A percentile compares a stretch with the other conserved stretches of the same genome.
Conservation (phyloP, 768 basidiomycete genomes). For the Serendipita sp. region DNA sequence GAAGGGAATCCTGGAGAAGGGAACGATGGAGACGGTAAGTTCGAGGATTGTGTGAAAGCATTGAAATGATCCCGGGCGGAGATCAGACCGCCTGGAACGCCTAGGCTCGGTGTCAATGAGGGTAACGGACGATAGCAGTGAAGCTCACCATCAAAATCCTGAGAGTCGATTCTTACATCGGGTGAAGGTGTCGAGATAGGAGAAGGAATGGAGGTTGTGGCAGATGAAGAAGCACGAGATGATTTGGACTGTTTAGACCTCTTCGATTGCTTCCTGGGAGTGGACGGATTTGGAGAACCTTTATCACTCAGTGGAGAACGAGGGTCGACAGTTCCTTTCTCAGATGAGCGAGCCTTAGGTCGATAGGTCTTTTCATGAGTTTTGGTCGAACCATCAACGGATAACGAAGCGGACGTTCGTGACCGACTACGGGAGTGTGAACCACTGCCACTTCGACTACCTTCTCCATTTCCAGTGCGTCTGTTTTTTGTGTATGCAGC, state of each 20-base stretch:
- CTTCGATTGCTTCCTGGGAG: background rate
- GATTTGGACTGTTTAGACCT: background rate
- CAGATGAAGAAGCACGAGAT: background rate
- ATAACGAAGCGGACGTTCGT: slow-evolving; percentile 37
- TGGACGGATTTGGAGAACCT: background rate
- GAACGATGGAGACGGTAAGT: background rate
- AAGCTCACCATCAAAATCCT: background rate
- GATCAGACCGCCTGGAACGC: background rate
- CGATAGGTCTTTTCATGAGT: background rate
- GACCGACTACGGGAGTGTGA: slow-evolving; percentile 46
- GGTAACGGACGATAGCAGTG: background rate
- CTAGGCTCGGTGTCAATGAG: background rate
- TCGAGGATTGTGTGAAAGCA: background rate
- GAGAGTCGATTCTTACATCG: background rate
- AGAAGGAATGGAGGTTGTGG: background rate
- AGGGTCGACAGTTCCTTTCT: background rate
- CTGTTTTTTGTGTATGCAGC: slow-evolving; percentile 26
- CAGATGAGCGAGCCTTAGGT: background rate
- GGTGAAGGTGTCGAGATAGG: background rate
- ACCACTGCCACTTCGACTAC: slow-evolving; percentile 15
- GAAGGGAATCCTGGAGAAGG: background rate
- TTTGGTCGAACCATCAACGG: slow-evolving; percentile 10
- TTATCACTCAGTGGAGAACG: background rate
- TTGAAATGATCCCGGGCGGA: background rate
- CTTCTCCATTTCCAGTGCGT: slow-evolving; percentile 19